Base-by-base conservation (phyloP, 2,329 filamentous ascomycete species). In the Verticillium isaacii region DNA sequence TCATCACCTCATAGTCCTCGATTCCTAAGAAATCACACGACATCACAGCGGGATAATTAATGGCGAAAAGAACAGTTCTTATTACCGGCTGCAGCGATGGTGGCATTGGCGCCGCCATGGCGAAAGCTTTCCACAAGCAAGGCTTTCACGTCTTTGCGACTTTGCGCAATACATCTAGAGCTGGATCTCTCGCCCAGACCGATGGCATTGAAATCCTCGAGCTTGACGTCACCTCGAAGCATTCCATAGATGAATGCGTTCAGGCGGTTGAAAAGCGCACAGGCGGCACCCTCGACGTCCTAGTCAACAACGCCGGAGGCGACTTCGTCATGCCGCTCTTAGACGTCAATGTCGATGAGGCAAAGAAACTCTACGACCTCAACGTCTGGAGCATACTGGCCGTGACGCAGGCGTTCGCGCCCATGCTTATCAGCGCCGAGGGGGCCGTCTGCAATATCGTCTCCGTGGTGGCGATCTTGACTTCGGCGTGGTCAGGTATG, bases 81-180 rank as follows among this genome's bases (percentile, higher is more conserved):
- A 59, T 71, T 32, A 71, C 70, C 0, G 70, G 69, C n/a, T 71
- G 70, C 60, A 67, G 65, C 9, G 65, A 63, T 12, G 67, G 67
- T 2, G 72, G 72, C 25, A 69, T 73, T 37, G 71, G 70, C 39
- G 66, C 69, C 19, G 65, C 70, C 7, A 58, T 73, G 0, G 67
- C 69, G 3, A 32, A 58, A 3, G 60, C 65, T 29, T 65, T 74
- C 15, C 60, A 64, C 32, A 19, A 63, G 2, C 63, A 61, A 0
- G 73, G 71, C 11, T 71, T 71, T 39, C 69, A 68, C 36, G 73
- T 77, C 54, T 71, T 74, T 57, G 73, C 73, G 7, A 74, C 74
- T 2, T 70, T 71, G 2, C 68, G 74, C 2, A 64, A 68, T 36
- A 63, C 67, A 7, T 64, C 67, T 56, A 71, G 73, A 45, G 55